phyloP scores from a whole-genome alignment of 805 yeast species.

The Ogataea saltuana region DNA sequence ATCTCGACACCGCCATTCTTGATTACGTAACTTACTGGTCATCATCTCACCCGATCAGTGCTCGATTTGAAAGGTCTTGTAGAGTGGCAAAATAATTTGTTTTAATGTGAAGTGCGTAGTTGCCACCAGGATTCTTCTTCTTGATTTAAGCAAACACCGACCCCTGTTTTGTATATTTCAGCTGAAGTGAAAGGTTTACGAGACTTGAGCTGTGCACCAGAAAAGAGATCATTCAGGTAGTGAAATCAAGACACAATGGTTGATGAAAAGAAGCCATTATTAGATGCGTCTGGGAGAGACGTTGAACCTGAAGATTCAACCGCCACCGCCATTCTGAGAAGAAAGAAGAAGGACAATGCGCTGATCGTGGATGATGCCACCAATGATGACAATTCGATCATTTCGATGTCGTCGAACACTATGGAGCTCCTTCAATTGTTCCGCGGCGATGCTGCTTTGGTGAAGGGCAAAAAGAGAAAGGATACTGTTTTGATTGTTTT shows the following conservation, averaged over 20 bases:
- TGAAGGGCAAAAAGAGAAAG: slow-evolving; percentile 96
- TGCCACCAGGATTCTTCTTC: slow-evolving; percentile 2
- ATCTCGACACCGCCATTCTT: too few species aligned
- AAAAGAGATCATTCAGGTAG: slow-evolving; percentile 9
- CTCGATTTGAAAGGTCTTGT: slow-evolving; percentile 6
- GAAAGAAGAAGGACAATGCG: slow-evolving; percentile 96
- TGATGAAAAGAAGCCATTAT: slow-evolving; percentile 37
- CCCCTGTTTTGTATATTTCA: slow-evolving; percentile 1
- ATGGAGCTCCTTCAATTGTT: slow-evolving; percentile 93
- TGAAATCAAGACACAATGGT: slow-evolving; percentile 23
- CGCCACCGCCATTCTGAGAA: slow-evolving; percentile 95
- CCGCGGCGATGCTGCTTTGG: slow-evolving; percentile 96
- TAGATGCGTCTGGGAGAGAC: slow-evolving; percentile 40
- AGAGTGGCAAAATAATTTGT: slow-evolving; percentile 13
- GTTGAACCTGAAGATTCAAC: slow-evolving; percentile 47
- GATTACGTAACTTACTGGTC: not conserved
- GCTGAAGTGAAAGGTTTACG: not conserved
- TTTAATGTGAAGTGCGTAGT: slow-evolving; percentile 4
- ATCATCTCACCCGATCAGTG: not conserved
- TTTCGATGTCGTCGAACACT: slow-evolving; percentile 91
- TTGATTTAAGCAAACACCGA: not conserved
- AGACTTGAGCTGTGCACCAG: slow-evolving; percentile 2
- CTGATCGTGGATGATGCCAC: slow-evolving; percentile 95
- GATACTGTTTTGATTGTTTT: slow-evolving; percentile 95
- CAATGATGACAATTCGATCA: slow-evolving; percentile 95